These are phyloP conservation scores for Quercus rubra DNA, from an alignment of 306 rosid species.

Conservation along the genomic window DNA sequence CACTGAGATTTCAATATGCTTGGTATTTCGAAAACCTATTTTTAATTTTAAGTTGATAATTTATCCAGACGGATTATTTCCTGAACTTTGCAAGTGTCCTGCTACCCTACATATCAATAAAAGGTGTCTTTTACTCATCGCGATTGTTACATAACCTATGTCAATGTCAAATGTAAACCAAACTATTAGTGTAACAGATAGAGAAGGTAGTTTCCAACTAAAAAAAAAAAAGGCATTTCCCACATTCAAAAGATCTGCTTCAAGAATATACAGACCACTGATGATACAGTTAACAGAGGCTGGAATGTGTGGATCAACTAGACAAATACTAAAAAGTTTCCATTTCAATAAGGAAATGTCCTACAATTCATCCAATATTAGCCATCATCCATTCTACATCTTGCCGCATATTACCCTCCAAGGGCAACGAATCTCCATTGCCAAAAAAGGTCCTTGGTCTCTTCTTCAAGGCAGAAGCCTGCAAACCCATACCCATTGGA, in stretches of 20 bases:
- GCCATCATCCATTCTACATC: slow-evolving; percentile 56
- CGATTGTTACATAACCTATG: neutral
- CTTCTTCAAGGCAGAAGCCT: slow-evolving; percentile 37
- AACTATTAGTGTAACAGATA: neutral
- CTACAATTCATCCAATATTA: slow-evolving; percentile 39
- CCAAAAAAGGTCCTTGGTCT: slow-evolving; percentile 43
- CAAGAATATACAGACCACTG: slow-evolving; percentile 27
- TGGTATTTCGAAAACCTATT: no score
- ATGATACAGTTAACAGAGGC: slow-evolving; percentile 3
- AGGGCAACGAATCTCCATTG: slow-evolving; percentile 38
- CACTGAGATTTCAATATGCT: no score
- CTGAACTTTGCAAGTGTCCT: neutral
- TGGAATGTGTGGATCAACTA: slow-evolving; percentile 10
- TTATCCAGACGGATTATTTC: no score
- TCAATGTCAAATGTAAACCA: neutral
- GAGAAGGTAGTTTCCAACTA: neutral
- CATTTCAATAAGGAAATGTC: neutral
- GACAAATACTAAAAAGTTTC: slow-evolving; percentile 6
- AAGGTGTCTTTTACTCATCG: neutral
- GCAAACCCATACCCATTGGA: slow-evolving; percentile 31
- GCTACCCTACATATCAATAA: neutral
- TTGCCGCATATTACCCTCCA: slow-evolving; percentile 40
- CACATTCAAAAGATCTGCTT: slow-evolving; percentile 21
- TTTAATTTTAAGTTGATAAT: no score
- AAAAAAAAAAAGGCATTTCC: slow-evolving; percentile 5